Conservation (phyloP, 2,329 filamentous ascomycete species). For the Monilinia laxa region DNA sequence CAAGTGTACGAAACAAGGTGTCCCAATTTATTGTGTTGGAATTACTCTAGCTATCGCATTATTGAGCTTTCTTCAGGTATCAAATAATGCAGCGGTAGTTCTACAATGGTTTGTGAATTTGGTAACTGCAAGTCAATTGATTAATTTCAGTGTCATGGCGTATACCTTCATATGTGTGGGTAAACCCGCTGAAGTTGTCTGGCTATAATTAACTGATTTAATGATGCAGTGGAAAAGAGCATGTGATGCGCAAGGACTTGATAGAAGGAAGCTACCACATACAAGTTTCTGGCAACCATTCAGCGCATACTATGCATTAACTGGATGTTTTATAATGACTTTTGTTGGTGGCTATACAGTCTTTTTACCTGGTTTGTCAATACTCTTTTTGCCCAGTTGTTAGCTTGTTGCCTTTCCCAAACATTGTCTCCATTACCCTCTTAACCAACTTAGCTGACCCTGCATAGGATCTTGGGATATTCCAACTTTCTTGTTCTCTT, state of each 20-base stretch:
- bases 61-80: conserved; percentile 61
- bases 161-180: conserved; percentile 50
- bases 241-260: conserved; percentile 47
- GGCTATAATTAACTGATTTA: background rate
- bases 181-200: background rate
- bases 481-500: conserved; percentile 60
- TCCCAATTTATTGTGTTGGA: conserved; percentile 58
- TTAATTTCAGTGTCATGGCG: conserved; percentile 54
- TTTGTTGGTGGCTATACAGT: conserved; percentile 62
- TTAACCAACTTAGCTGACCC: background rate
- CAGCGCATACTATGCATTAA: conserved; percentile 53
- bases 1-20: conserved; percentile 50
- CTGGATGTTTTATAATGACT: conserved; percentile 56
- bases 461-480: conserved; percentile 51
- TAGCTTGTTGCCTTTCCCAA: background rate
- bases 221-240: conserved; percentile 52
- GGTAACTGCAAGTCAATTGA: conserved; percentile 53
- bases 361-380: conserved; percentile 49
- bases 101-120: conserved; percentile 62
- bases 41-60: conserved; percentile 57
- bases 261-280: conserved; percentile 48
- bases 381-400: background rate
- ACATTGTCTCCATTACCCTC: background rate
- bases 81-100: conserved; percentile 55
- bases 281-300: conserved; percentile 56